Base-by-base conservation (phyloP, 805 yeast species). In the Ogataea naganishii region DNA sequence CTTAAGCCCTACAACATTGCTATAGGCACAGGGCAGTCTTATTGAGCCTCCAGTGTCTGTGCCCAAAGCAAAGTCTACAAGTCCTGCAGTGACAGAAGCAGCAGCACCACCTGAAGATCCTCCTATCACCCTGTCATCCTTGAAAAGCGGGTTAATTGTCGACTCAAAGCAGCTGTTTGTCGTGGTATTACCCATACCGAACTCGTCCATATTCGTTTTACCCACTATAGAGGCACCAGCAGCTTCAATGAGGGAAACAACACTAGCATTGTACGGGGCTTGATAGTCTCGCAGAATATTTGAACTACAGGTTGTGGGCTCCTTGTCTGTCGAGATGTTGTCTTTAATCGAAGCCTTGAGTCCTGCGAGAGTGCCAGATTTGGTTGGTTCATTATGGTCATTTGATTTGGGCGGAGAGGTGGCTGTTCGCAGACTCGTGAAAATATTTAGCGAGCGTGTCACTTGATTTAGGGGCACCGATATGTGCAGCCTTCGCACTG, bases 41-140 rank as follows among this genome's bases (percentile, higher is more conserved):
- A 92, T 84, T 0, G 96, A 85, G 0, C 99, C 99, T 5, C 99
- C 99, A 0, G 99, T 92, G 46, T 92, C 99, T 1, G 97, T 82
- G 0, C 98, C 99, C 21, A 92, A 54, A 1, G 94, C 71, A 43
- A 82, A 75, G 47, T 80, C 84, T 20, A 75, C 79, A 38, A 75
- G 47, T 2, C 60, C 78, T 1, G 79, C 70, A 1, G 89, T 79
- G 2, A 89, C 95, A 0, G 94, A 82, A 1, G 95, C 95, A 0
- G 97, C 97, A 22, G 92, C 72, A 0, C 98, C 98, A 13, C 97
- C 96, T 6, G 95, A 84, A 0, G 96, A 86, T 0, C 98, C 98
- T 9, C 99, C 99, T 3, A 80, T 64, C 2, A 72, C 56, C 23
- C 69, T 53, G 28, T 53, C 51, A 4, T 40, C 40, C 2, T 44